Conservation (phyloP, 768 basidiomycete species). For the Amyloporia xantha region DNA sequence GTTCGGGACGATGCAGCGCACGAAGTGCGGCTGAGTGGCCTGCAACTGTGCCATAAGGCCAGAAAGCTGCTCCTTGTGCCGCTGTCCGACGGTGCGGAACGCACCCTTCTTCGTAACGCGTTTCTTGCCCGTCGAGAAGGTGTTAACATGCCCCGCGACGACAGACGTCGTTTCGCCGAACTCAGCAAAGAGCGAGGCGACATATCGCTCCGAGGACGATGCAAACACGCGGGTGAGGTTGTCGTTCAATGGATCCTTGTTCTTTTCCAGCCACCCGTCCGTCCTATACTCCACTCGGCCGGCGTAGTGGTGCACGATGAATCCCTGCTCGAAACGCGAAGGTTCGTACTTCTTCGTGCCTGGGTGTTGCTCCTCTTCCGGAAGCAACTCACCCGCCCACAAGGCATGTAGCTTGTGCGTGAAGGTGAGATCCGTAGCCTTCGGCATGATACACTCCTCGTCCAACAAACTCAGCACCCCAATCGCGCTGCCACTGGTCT, state of each 20-base stretch:
- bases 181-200: conserved; percentile 81
- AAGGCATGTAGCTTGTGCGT: conserved; percentile 83
- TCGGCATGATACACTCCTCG: conserved; percentile 99
- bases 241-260: conserved; percentile 97
- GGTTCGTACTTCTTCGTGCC: conserved; percentile 82
- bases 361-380: conserved; percentile 52
- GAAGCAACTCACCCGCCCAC: conserved; percentile 50
- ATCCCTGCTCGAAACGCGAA: conserved; percentile 86
- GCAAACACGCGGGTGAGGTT: conserved; percentile 87
- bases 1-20: conserved; percentile 97
- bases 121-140: conserved; percentile 49
- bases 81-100: conserved; percentile 91
- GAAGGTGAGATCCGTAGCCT: conserved; percentile 91
- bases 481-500: conserved; percentile 61
- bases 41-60: conserved; percentile 88
- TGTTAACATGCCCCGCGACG: conserved; percentile 30
- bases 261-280: conserved; percentile 97
- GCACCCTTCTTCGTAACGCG: conserved; percentile 88
- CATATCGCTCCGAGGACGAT: conserved; percentile 72
- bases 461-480: conserved; percentile 92
- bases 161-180: conserved; percentile 44
- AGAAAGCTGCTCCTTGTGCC: conserved; percentile 92
- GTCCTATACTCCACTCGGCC: conserved; percentile 95
- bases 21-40: conserved; percentile 95
- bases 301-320: conserved; percentile 93